A percentile compares a stretch with the other conserved stretches of the same genome.
These are phyloP conservation scores for Vaccinium macrocarpon DNA, from an alignment of 148 eudicot genomes.

Conservation along the genomic window DNA sequence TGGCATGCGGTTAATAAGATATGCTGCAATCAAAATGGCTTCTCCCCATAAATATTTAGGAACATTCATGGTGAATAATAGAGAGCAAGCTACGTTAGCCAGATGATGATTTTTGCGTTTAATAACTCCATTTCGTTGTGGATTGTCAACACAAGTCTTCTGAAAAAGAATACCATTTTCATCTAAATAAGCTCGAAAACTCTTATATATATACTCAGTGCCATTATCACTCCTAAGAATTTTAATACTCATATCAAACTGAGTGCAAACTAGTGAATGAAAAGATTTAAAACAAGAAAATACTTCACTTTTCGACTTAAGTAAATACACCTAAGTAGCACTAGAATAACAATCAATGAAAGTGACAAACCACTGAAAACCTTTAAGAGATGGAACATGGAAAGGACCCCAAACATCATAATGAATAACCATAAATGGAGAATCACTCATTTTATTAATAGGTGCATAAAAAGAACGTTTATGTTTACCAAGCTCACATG, in stretches of 20 bases:
- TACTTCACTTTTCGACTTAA: background rate
- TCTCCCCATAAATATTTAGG: too few species aligned
- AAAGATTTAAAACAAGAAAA: background rate
- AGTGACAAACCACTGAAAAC: background rate
- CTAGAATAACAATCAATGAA: background rate
- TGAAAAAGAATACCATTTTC: background rate
- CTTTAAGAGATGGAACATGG: background rate
- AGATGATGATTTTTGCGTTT: too few species aligned
- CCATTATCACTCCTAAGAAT: background rate
- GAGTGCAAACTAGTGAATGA: background rate
- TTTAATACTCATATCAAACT: background rate
- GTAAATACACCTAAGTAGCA: background rate
- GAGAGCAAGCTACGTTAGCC: too few species aligned
- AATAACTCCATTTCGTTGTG: too few species aligned
- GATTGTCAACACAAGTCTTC: background rate
- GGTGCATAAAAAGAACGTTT: too few species aligned
- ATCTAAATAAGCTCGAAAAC: background rate
- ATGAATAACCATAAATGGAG: background rate
- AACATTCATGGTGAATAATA: too few species aligned
- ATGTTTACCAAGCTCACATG: too few species aligned
- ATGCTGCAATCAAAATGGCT: too few species aligned
- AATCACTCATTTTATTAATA: background rate
- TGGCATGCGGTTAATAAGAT: too few species aligned
- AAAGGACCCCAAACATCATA: background rate
- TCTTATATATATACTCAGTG: background rate